Conservation (phyloP, 495 filamentous ascomycete species). For the Talaromyces proteolyticus region DNA sequence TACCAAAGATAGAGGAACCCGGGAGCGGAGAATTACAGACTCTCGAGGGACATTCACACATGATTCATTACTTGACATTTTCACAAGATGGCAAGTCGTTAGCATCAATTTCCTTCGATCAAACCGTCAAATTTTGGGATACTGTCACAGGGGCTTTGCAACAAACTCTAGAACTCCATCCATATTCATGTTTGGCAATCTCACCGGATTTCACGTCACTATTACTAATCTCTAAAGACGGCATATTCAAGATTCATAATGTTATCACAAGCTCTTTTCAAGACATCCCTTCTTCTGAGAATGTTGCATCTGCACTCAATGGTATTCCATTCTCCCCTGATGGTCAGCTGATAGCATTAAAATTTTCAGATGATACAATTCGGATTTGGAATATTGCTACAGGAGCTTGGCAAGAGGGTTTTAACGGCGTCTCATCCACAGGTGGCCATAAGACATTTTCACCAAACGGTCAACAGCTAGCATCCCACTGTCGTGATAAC, state of each 20-base stretch:
- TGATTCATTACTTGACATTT: constrained; percentile 10
- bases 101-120: constrained; percentile 7
- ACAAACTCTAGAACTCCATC: constrained; percentile 1
- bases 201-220: too few relatives aligned
- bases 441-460: constrained; percentile 6
- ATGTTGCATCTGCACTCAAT: too few relatives aligned
- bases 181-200: too few relatives aligned
- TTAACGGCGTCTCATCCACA: constrained; percentile 18
- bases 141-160: constrained; percentile 1
- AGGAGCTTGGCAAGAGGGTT: constrained; percentile 12
- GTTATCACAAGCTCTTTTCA: too few relatives aligned
- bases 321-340: too few relatives aligned
- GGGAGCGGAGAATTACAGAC: constrained; percentile 6
- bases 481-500: neutral
- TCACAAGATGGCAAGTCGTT: constrained; percentile 12
- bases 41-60: constrained; percentile 16
- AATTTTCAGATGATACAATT: constrained; percentile 10
- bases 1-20: constrained; percentile 6
- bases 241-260: too few relatives aligned
- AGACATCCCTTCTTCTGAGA: too few relatives aligned
- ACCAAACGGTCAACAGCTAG: neutral
- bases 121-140: constrained; percentile 16
- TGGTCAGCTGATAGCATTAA: neutral
- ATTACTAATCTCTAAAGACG: too few relatives aligned
- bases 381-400: neutral